phyloP scores from a whole-genome alignment of 2,329 filamentous ascomycete genomes.

The Coniochaeta sp. region DNA sequence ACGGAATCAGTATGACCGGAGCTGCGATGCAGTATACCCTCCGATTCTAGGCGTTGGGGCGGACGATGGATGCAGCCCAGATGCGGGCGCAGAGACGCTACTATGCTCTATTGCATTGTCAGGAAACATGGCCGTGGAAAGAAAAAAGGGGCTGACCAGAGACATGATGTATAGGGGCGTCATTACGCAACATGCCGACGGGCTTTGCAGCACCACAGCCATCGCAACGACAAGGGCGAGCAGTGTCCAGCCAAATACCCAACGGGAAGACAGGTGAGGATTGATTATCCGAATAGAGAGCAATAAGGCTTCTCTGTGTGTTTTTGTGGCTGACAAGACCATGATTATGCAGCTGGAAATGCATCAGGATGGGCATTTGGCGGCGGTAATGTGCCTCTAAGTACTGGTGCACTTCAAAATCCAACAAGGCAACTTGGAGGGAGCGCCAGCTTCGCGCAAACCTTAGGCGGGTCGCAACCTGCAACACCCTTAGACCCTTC shows the following conservation, averaged over 20 bases:
- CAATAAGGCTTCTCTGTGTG: slow-evolving; percentile 3
- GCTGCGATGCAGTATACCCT: not conserved
- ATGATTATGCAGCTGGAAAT: slow-evolving; percentile 35
- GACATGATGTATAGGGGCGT: slow-evolving; percentile 36
- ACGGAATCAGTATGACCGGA: no score
- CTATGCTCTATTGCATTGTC: not conserved
- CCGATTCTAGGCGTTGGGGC: no score
- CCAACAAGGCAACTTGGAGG: slow-evolving; percentile 47
- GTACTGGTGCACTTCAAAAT: slow-evolving; percentile 43
- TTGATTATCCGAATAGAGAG: not conserved
- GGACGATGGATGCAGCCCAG: no score
- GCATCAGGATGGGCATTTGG: slow-evolving; percentile 56
- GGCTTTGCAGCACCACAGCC: slow-evolving; percentile 54
- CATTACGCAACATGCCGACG: slow-evolving; percentile 54
- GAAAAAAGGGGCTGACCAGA: slow-evolving; percentile 26
- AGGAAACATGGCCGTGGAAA: not conserved
- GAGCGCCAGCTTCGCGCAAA: slow-evolving; percentile 61
- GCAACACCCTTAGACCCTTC: slow-evolving; percentile 56
- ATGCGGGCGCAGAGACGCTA: not conserved
- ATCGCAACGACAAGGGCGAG: slow-evolving; percentile 46
- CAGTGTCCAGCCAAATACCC: slow-evolving; percentile 52
- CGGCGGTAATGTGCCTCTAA: slow-evolving; percentile 32
- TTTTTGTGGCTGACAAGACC: slow-evolving; percentile 4
- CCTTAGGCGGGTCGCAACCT: slow-evolving; percentile 55
- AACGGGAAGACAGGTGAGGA: slow-evolving; percentile 58